Percentiles rank a stretch among this genome's conserved stretches.
Conservation (phyloP, 2,329 filamentous ascomycete genomes). For the Epichloe sp. region DNA sequence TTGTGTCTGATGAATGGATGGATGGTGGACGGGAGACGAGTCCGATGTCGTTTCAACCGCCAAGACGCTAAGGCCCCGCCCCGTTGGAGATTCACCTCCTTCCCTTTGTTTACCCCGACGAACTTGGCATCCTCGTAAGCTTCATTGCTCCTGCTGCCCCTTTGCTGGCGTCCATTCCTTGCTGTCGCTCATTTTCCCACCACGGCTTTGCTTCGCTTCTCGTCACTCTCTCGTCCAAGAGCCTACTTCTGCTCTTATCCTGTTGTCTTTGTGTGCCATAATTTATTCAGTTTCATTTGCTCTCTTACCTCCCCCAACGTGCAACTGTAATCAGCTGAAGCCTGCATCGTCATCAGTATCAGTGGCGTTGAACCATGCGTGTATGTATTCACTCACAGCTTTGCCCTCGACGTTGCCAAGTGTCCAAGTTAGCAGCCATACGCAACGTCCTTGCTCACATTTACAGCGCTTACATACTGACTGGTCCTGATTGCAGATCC, state of each 20-base stretch:
- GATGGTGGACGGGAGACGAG: too few species aligned
- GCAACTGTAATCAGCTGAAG: conserved; percentile 2
- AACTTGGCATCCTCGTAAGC: neutral
- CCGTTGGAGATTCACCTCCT: neutral
- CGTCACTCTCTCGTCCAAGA: conserved; percentile 10
- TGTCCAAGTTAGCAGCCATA: neutral
- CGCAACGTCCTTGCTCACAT: too few species aligned
- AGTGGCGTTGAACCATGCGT: conserved; percentile 8
- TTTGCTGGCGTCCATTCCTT: conserved; percentile 2
- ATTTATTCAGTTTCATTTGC: neutral
- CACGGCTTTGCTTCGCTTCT: conserved; percentile 9
- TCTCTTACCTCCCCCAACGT: neutral
- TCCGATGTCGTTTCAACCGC: too few species aligned
- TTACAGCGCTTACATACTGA: conserved; percentile 2
- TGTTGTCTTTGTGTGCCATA: neutral
- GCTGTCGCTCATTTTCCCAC: neutral
- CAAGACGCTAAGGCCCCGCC: too few species aligned
- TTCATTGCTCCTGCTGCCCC: conserved; percentile 2
- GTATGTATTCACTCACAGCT: conserved; percentile 5
- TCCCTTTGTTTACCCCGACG: neutral
- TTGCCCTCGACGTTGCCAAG: neutral
- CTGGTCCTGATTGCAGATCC: conserved; percentile 15
- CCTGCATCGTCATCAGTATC: neutral
- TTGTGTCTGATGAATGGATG: too few species aligned
- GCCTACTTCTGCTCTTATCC: neutral